These are phyloP conservation scores for Ceratocystis colombiana DNA, from an alignment of 2,329 filamentous ascomycete genomes.

Conservation along the genomic window DNA sequence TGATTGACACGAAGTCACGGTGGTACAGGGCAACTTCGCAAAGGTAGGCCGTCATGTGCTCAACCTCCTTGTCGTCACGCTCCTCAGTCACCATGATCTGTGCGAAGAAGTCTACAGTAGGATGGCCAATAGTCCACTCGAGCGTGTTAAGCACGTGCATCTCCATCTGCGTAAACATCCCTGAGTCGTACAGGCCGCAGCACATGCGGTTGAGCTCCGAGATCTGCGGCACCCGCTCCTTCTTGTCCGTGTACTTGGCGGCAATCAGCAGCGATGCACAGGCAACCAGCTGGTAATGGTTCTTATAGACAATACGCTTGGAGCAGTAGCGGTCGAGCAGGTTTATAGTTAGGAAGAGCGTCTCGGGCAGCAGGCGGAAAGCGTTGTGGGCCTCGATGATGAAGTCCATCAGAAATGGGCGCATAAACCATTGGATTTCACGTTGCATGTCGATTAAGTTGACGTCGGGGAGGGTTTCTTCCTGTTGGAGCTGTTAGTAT, in stretches of 20 bases:
- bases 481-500: constrained; percentile 33
- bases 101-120: constrained; percentile 88
- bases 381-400: constrained; percentile 93
- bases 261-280: constrained; percentile 93
- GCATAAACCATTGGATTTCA: constrained; percentile 99
- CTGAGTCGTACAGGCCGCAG: constrained; percentile 93
- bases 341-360: constrained; percentile 91
- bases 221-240: constrained; percentile 95
- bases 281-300: constrained; percentile 95
- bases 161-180: constrained; percentile 99
- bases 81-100: constrained; percentile 78
- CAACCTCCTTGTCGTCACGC: constrained; percentile 68
- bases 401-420: constrained; percentile 95
- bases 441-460: constrained; percentile 98
- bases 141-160: constrained; percentile 98
- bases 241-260: constrained; percentile 97
- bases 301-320: constrained; percentile 94
- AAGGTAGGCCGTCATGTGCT: constrained; percentile 91
- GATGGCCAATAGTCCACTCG: constrained; percentile 91
- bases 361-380: constrained; percentile 88
- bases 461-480: constrained; percentile 86
- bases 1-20: constrained; percentile 89
- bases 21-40: constrained; percentile 93
- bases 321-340: constrained; percentile 97
- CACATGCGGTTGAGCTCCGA: constrained; percentile 98